These are phyloP conservation scores for Hypholoma fasciculare DNA, from an alignment of 768 basidiomycete species.

Conservation along the genomic window DNA sequence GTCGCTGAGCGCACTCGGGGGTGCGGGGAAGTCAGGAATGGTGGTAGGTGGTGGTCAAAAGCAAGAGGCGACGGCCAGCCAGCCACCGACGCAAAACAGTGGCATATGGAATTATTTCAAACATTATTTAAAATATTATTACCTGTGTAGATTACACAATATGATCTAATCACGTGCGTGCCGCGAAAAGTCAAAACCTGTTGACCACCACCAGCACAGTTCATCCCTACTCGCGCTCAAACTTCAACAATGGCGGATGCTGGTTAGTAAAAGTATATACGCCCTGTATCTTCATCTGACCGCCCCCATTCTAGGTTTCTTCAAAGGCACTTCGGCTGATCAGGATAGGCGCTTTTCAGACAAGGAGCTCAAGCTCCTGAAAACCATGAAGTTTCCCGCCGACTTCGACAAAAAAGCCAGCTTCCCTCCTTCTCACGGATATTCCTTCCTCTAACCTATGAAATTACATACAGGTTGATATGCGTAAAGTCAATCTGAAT, in stretches of 20 bases:
- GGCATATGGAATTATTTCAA: no score
- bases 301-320: slow-evolving; percentile 57
- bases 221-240: not conserved
- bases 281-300: slow-evolving; percentile 12
- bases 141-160: no score
- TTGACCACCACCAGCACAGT: not conserved
- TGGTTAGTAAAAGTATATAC: slow-evolving; percentile 40
- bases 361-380: slow-evolving; percentile 90
- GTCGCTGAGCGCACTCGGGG: no score
- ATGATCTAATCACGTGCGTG: no score
- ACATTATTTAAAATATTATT: no score
- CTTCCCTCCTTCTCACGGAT: not conserved
- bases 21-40: no score
- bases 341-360: slow-evolving; percentile 93
- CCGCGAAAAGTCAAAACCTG: no score
- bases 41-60: no score
- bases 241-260: slow-evolving; percentile 56
- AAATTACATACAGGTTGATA: slow-evolving; percentile 67
- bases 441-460: not conserved
- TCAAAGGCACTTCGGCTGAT: slow-evolving; percentile 89
- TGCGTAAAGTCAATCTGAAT: slow-evolving; percentile 90
- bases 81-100: no score
- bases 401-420: slow-evolving; percentile 85
- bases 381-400: slow-evolving; percentile 86
- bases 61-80: no score